Evolutionary conservation across 306 rosid genomes (phyloP), one percentile per base, ranked within the genome.

Genomic region (Medicago arabica): DNA sequence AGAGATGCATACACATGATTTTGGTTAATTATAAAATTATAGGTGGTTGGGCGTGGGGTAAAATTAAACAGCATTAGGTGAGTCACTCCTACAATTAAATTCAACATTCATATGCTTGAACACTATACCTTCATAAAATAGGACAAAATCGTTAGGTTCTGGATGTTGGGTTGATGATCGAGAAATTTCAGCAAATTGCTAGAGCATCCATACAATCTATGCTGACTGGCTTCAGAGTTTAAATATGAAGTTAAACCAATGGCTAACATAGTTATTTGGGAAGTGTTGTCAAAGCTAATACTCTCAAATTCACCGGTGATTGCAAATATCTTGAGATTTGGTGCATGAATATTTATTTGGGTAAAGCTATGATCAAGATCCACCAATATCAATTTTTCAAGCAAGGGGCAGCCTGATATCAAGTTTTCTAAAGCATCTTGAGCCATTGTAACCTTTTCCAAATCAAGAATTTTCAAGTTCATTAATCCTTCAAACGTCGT

Each of bases 391-490:
- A 89, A 72, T 21, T 82, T 78, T 79, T 87, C 87, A 58, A 89
- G 88, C 69, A 75, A 64, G 58, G 87, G 91, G 77, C 91, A 83
- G 67, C 74, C 64, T 40, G 82, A 58, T 77, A 87, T 73, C 71
- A 89, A 74, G 15, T 69, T 80, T 66, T 83, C 85, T 36, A 89
- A 85, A 80, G 12, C 87, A 80, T 43, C 82, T 74, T 82, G 91
- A 68, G 85, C 71, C 82, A 89, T 14, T 64, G 87, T 87, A 74
- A 89, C 88, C 55, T 72, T 75, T 57, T 80, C 83, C 69, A 87
- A 81, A 78, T 83, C 83, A 85, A 89, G 89, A 83, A 84, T 81
- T 74, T 80, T 87, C 85, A 87, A 83, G 72, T 76, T 87, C 82
- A 15, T 80, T 58, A 89, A 74, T 21, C 88, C 88, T 74, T 54